Evolutionary conservation across 2,329 filamentous ascomycete genomes (phyloP), one percentile per base, ranked within the genome.

Genomic region (Xylariales sp.): DNA sequence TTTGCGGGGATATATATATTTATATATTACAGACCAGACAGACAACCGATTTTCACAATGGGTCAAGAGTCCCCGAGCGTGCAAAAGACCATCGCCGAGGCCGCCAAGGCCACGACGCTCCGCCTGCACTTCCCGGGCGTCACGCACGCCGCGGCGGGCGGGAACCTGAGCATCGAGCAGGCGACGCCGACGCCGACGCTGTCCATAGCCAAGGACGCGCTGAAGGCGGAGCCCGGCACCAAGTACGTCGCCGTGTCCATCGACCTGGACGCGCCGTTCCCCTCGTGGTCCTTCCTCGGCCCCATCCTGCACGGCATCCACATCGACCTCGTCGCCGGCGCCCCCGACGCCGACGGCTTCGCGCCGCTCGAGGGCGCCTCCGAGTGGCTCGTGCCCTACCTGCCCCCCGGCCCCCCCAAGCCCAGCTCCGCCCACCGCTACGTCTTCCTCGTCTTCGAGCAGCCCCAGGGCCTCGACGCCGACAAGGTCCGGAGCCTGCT

Each of bases 21-120:
- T 23, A 23, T 23, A 23, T 23, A 23, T 23, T 23, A 23, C 23
- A 23, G 23, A 23, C 23, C 23, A 23, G 23, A 23, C 23, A 23
- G 23, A n/a, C 14, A 14, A 14, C 30, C 5, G 36, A 18, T 34
- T 30, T 39, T 36, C 34, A 55, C 41, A 12, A 68, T 71, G 65
- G 66, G 56, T 16, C 64, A 83, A 83, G 87, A 90, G 87, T 89
- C 87, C 87, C 84, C 89, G 86, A 87, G 86, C 89, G 87, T 90
- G 88, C 86, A 85, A 84, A 89, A 88, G 87, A 85, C 88, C 85
- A 86, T 89, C 88, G 82, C 84, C 83, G 81, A 61, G 32, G 65
- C 65, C 32, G 61, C 62, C 48, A 55, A 14, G 39, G 58, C 53
- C 23, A 58, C 64, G 5, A 60, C 62, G 4, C 62, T 70, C 10